Conservation (phyloP, 1,139 yeast genomes). For the Pichia cactophila region DNA sequence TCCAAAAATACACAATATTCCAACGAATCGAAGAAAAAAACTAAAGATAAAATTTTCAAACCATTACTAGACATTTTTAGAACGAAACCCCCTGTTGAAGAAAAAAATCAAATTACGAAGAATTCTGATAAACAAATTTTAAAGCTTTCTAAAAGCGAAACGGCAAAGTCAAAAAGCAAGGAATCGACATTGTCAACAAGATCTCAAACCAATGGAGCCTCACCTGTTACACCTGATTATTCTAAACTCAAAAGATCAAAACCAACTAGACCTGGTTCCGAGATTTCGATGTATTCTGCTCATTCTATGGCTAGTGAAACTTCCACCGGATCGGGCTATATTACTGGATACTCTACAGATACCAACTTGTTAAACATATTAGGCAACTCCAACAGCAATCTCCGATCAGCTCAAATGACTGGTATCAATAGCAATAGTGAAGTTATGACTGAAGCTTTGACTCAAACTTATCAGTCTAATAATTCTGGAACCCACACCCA, state of each 20-base stretch:
- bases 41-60: background rate
- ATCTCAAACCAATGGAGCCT: background rate
- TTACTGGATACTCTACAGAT: slow-evolving; percentile 29
- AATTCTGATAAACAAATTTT: background rate
- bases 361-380: slow-evolving; percentile 4
- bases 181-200: background rate
- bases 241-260: slow-evolving; percentile 4
- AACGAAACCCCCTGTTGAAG: slow-evolving; percentile 1
- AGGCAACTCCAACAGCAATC: background rate
- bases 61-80: slow-evolving; percentile 1
- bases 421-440: background rate
- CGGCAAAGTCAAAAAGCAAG: background rate
- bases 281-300: slow-evolving; percentile 25
- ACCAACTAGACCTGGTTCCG: slow-evolving; percentile 25
- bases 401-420: background rate
- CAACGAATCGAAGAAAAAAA: background rate
- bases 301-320: slow-evolving; percentile 29
- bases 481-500: background rate
- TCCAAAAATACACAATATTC: slow-evolving; percentile 3
- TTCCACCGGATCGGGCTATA: slow-evolving; percentile 29
- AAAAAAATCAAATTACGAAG: background rate
- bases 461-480: background rate
- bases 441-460: background rate
- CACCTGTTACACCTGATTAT: background rate
- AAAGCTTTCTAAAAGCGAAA: background rate